Conservation (phyloP, 2,329 filamentous ascomycete genomes). For the Penicillium sp. region DNA sequence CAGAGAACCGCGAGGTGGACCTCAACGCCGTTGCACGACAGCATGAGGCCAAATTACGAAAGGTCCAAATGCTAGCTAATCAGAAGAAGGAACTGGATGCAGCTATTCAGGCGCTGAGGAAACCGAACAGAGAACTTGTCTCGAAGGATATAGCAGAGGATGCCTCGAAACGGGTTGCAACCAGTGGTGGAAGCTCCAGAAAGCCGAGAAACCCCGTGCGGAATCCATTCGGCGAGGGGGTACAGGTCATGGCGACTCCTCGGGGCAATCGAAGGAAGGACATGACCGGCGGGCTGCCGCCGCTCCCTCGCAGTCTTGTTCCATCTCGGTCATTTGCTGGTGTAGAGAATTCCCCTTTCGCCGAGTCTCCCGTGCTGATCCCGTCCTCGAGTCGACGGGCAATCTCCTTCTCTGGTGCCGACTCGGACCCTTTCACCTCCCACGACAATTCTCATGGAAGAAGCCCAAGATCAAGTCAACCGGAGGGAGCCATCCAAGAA, state of each 20-base stretch:
- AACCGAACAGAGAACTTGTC: constrained; percentile 47
- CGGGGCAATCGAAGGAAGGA: constrained; percentile 38
- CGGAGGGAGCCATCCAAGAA: constrained; percentile 33
- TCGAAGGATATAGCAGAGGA: constrained; percentile 46
- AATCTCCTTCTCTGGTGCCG: constrained; percentile 26
- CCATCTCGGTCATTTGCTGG: constrained; percentile 32
- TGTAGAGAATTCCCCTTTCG: constrained; percentile 26
- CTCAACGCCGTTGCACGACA: constrained; percentile 44
- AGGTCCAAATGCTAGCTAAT: constrained; percentile 44
- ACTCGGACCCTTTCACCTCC: constrained; percentile 18
- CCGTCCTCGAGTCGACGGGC: constrained; percentile 33
- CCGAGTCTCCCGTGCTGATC: constrained; percentile 30
- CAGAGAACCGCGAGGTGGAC: constrained; percentile 49
- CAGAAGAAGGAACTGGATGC: constrained; percentile 49
- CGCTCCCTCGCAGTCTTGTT: constrained; percentile 25
- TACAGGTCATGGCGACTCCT: constrained; percentile 51
- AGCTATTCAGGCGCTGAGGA: constrained; percentile 47
- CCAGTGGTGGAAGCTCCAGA: constrained; percentile 31
- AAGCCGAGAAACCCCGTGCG: constrained; percentile 43
- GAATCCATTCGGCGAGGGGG: constrained; percentile 41
- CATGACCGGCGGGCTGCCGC: constrained; percentile 24
- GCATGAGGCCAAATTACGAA: constrained; percentile 46
- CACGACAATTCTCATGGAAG: constrained; percentile 1
- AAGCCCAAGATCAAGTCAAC: constrained; percentile 2
- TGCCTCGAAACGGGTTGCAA: constrained; percentile 35